Base-by-base conservation (phyloP, 2,329 filamentous ascomycete species). In the Trichoderma brevicompactum region DNA sequence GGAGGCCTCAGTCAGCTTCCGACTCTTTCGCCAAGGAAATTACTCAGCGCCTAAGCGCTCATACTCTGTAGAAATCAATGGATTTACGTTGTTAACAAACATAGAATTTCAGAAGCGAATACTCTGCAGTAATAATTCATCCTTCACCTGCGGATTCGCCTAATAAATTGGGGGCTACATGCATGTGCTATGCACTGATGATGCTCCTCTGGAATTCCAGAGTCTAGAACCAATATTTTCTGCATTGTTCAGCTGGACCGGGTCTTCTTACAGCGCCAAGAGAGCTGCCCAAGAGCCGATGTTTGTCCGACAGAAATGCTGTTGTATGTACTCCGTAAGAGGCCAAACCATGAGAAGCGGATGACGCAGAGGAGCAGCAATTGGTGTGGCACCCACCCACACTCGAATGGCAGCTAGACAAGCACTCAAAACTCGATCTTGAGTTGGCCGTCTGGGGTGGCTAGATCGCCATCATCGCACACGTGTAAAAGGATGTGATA, bases 321-420 rank as follows among this genome's bases (percentile, higher is more conserved):
- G 43, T 28, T 23, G 32, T 34, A n/a, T n/a, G n/a, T n/a, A n/a
- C n/a, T n/a, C n/a, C n/a, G n/a, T n/a, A 60, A 12, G 38, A 28
- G 36, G 41, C 41, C 19, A 19, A 55, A 28, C 19, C 17, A 41
- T 41, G 19, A 55, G 19, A 55, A 41, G 38, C 34, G 7, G 56
- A 60, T 60, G 56, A 60, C 56, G 56, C 44, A 49, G 34, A 49
- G 12, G 13, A 50, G 44, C 52, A 8, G 38, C 13, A 41, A 15
- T 36, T 58, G 54, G 44, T 60, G 56, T 60, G 56, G 46, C 36
- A 60, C 44, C 53, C n/a, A 38, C 56, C 34, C 56, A 49, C 56
- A 32, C 34, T 13, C 23, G 23, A 28, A 28, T 28, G 23, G 23
- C 23, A 28, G 23, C 23, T 28, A 28, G 23, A 28, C 23, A 12